Percentiles rank a stretch among this genome's conserved stretches.
phyloP scores from a whole-genome alignment of 2,329 filamentous ascomycete genomes.

The Aspergillus neoniger region DNA sequence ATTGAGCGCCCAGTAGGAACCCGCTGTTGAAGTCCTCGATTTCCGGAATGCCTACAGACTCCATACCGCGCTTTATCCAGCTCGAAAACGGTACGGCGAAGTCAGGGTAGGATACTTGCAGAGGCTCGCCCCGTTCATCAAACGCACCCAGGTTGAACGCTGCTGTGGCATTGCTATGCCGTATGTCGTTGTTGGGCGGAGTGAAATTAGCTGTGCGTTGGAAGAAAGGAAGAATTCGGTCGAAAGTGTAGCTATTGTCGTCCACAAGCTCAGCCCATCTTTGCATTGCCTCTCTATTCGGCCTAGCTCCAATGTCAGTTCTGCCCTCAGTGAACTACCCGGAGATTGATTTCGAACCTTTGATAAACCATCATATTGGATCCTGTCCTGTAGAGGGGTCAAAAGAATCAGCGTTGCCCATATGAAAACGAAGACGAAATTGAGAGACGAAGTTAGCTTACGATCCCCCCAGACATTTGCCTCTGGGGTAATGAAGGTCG shows the following conservation, averaged over 20 bases:
- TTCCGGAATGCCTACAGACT: constrained; percentile 44
- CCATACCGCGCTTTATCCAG: constrained; percentile 41
- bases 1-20: constrained; percentile 44
- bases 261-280: constrained; percentile 36
- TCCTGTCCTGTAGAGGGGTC: constrained; percentile 26
- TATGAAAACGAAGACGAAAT: not conserved
- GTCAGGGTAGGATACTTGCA: constrained; percentile 47
- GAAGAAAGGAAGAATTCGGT: constrained; percentile 34
- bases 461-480: constrained; percentile 34
- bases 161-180: constrained; percentile 25
- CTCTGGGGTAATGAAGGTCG: constrained; percentile 32
- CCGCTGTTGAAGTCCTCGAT: constrained; percentile 48
- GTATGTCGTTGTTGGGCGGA: constrained; percentile 22
- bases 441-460: constrained; percentile 15
- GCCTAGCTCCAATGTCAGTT: constrained; percentile 18
- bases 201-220: constrained; percentile 32
- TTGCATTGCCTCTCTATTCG: constrained; percentile 30
- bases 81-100: constrained; percentile 42
- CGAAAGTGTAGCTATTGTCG: constrained; percentile 36
- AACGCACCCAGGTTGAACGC: constrained; percentile 33
- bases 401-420: not conserved
- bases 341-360: constrained; percentile 16
- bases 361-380: constrained; percentile 40
- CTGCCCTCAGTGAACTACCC: not conserved
- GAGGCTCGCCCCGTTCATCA: constrained; percentile 34